These are phyloP conservation scores for Naganishia albida DNA, from an alignment of 1,284 basidiomycete species.

Conservation along the genomic window DNA sequence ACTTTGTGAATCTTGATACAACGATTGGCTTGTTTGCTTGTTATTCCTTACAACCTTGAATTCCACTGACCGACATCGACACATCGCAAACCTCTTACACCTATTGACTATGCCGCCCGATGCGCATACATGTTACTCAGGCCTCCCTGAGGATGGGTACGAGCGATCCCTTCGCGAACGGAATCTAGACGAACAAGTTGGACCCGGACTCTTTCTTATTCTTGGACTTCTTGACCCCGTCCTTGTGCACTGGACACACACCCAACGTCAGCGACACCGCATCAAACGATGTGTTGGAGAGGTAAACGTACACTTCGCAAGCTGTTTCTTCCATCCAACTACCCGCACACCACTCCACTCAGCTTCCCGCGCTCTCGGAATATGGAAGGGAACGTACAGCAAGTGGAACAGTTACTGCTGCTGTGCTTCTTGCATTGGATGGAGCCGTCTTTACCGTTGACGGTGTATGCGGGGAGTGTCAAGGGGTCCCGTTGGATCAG, in stretches of 20 bases:
- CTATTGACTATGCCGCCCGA: neutral
- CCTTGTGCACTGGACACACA: constrained; percentile 31
- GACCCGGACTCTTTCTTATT: constrained; percentile 40
- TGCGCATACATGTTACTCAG: neutral
- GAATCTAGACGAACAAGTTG: constrained; percentile 41
- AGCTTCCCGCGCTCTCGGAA: neutral
- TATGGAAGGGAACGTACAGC: constrained; percentile 45
- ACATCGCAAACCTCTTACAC: neutral
- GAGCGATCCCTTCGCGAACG: too few relatives aligned
- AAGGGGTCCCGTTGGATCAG: constrained; percentile 47
- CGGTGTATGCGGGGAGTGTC: constrained; percentile 49
- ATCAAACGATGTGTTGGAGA: neutral
- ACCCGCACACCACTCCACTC: too few relatives aligned
- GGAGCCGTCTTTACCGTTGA: constrained; percentile 50
- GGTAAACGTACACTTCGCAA: constrained; percentile 47
- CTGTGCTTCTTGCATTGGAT: constrained; percentile 54
- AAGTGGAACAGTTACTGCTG: constrained; percentile 51
- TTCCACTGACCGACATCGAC: too few relatives aligned
- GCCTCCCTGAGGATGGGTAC: too few relatives aligned
- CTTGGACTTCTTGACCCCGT: constrained; percentile 45
- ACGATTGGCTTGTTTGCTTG: too few relatives aligned
- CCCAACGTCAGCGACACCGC: neutral
- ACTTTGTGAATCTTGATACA: too few relatives aligned
- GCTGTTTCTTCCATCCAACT: constrained; percentile 56
- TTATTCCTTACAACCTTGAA: too few relatives aligned